Base-by-base conservation (phyloP, 179 eudicot genomes). In the Amaranthus tricolor region DNA sequence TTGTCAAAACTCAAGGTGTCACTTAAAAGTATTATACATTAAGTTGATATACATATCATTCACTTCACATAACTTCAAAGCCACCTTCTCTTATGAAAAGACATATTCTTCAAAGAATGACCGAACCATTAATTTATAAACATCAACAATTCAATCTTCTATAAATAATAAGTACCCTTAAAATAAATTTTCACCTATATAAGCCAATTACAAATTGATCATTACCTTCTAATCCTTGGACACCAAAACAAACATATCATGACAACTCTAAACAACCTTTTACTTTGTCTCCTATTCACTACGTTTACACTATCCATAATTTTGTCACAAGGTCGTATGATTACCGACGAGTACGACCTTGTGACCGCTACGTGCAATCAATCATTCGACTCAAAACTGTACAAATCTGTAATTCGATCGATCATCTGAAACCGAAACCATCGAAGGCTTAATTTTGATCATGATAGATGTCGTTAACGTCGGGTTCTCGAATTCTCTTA, bases 391-490 rank as follows among this genome's bases (percentile, higher is more conserved):
- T 76, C 76, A 11, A 62, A 14, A 8, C 63, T 78, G 45, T 85
- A 86, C 64, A 82, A 82, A 48, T 0, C 79, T 7, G 77, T 76
- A 4, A 78, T 85, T 45, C 66, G 86, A 43, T 61, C 77, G 88
- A 9, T 78, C 84, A 79, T 62, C 84, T 49, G 21, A 66, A 6
- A 75, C 80, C 1, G 65, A 24, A 14, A 80, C 77, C 16, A 56
- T 64, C 9, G 17, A 65, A 53, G 72, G 79, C 10, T 71, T 85
- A 1, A 78, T 77, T 54, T 70, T 74, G 54, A 78, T 85, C 79
- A 78, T 82, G 82, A 73, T 85, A 17, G 88, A 82, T 51, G 79
- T 74, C 2, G 84, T 85, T 16, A 78, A 73, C 48, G n/a, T 81
- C 52, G 58, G 70, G 56, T 85, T 85, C 53, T 7, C 75, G 10